Conservation (phyloP, 306 rosid genomes). For the Quercus rubra region DNA sequence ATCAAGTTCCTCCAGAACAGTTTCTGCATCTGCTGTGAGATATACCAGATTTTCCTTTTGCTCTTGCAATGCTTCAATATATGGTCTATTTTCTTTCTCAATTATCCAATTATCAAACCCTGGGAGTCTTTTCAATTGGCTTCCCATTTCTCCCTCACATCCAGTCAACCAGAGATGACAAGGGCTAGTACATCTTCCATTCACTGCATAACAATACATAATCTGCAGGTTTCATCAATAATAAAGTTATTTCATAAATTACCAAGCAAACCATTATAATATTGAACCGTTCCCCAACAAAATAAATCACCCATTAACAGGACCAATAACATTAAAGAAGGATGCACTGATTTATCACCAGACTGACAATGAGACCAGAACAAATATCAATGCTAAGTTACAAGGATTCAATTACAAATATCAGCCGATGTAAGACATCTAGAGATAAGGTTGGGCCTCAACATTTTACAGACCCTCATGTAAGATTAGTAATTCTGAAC, state of each 20-base stretch:
- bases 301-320: background rate
- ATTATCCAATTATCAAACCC: slow-evolving; percentile 85
- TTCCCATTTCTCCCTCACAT: slow-evolving; percentile 68
- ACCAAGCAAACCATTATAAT: background rate
- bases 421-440: too few species aligned
- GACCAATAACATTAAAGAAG: background rate
- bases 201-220: slow-evolving; percentile 85
- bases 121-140: slow-evolving; percentile 59
- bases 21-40: slow-evolving; percentile 83
- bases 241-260: background rate
- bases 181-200: slow-evolving; percentile 67
- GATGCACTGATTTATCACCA: background rate
- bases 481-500: too few species aligned
- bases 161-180: slow-evolving; percentile 93
- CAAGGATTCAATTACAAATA: too few species aligned
- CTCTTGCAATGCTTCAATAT: slow-evolving; percentile 66
- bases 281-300: background rate
- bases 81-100: slow-evolving; percentile 64
- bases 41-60: slow-evolving; percentile 71
- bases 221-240: slow-evolving; percentile 49
- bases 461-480: too few species aligned
- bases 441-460: too few species aligned
- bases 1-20: slow-evolving; percentile 86
- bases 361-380: too few species aligned
- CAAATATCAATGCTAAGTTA: background rate